Percentiles rank a stretch among this genome's conserved stretches.
These are phyloP conservation scores for Sugiyamaella smithiae DNA, from an alignment of 805 yeast species.

Conservation along the genomic window DNA sequence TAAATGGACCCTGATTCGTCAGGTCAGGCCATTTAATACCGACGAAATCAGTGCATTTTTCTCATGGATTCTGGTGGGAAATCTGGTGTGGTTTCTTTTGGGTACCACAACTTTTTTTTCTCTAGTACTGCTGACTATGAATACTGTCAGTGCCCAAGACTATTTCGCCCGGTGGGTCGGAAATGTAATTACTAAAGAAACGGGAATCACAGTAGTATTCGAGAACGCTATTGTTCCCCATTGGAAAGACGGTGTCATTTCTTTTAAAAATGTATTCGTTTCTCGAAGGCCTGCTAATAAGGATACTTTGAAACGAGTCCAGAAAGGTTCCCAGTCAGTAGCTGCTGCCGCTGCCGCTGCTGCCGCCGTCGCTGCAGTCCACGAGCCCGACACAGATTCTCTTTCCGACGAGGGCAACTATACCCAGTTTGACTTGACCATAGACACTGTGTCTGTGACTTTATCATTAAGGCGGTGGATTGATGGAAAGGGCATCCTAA, in stretches of 20 bases:
- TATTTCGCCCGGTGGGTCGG: constrained; percentile 80
- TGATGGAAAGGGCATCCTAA: constrained; percentile 82
- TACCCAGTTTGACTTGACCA: constrained; percentile 90
- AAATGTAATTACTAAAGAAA: constrained; percentile 75
- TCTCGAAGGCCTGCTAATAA: constrained; percentile 69
- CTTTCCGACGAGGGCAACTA: constrained; percentile 79
- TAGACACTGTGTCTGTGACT: constrained; percentile 79
- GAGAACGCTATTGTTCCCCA: constrained; percentile 94
- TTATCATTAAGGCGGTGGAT: constrained; percentile 84
- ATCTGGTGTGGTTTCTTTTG: constrained; percentile 68
- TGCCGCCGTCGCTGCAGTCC: constrained; percentile 11
- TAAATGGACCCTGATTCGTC: constrained; percentile 73
- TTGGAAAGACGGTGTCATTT: constrained; percentile 84
- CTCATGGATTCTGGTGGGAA: constrained; percentile 90
- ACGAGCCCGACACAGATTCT: neutral
- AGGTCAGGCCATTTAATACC: constrained; percentile 81
- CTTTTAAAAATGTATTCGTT: constrained; percentile 80
- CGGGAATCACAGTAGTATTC: constrained; percentile 78
- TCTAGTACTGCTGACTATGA: constrained; percentile 66
- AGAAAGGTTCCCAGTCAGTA: constrained; percentile 69
- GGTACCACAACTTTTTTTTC: constrained; percentile 95
- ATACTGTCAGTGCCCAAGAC: constrained; percentile 87
- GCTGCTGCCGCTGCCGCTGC: constrained; percentile 59
- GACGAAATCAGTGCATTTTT: constrained; percentile 89
- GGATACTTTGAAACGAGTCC: constrained; percentile 43